These are phyloP conservation scores for Clavispora santaluciae DNA, from an alignment of 805 yeast genomes.

Conservation along the genomic window DNA sequence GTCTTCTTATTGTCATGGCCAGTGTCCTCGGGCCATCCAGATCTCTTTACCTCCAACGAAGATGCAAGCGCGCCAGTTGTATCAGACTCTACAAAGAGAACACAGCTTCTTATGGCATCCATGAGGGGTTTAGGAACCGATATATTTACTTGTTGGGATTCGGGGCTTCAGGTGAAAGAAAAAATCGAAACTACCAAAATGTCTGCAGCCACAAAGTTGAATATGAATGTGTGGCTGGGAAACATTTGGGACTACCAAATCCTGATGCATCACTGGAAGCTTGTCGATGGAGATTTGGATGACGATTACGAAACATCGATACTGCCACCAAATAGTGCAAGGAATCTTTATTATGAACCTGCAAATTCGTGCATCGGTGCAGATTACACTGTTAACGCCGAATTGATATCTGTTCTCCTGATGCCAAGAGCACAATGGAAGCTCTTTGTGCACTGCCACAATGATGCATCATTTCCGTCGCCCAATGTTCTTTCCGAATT, in stretches of 20 bases:
- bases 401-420: slow-evolving; percentile 19
- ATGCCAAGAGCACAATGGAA: slow-evolving; percentile 54
- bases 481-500: slow-evolving; percentile 32
- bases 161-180: slow-evolving; percentile 66
- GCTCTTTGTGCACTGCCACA: slow-evolving; percentile 54
- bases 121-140: slow-evolving; percentile 7
- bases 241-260: slow-evolving; percentile 68
- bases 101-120: slow-evolving; percentile 14
- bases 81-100: slow-evolving; percentile 13
- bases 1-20: slow-evolving; percentile 15
- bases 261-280: slow-evolving; percentile 17
- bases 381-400: slow-evolving; percentile 3
- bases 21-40: background rate
- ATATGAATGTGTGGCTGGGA: slow-evolving; percentile 69
- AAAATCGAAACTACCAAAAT: slow-evolving; percentile 77
- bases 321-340: background rate
- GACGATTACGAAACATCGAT: slow-evolving; percentile 7
- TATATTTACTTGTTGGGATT: slow-evolving; percentile 46
- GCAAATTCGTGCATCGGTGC: slow-evolving; percentile 9
- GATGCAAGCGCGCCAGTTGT: slow-evolving; percentile 7
- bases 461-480: slow-evolving; percentile 52
- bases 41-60: slow-evolving; percentile 12
- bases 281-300: slow-evolving; percentile 4
- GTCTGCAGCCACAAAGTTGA: slow-evolving; percentile 70
- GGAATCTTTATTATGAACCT: slow-evolving; percentile 12